phyloP scores from a whole-genome alignment of 2,329 filamentous ascomycete species.

The Domatiomyces catenatus region DNA sequence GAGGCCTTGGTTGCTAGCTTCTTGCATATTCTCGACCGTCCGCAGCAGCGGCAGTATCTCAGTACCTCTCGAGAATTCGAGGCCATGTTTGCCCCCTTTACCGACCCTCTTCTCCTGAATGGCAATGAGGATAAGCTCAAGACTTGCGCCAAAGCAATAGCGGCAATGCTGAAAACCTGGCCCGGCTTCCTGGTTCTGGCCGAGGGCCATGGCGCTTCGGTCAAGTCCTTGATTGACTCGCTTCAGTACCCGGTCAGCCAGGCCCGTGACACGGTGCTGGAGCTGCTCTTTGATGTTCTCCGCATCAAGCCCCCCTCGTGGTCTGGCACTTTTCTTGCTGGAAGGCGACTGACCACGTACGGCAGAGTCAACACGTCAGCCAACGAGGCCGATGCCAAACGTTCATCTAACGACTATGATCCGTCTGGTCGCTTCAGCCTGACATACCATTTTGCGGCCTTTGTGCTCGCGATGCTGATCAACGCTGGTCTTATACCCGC shows the following conservation, averaged over 20 bases:
- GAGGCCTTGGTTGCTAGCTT: constrained; percentile 81
- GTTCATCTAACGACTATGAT: constrained; percentile 43
- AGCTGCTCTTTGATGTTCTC: constrained; percentile 68
- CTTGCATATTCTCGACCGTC: constrained; percentile 74
- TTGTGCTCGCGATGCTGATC: constrained; percentile 72
- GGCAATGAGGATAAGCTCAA: constrained; percentile 53
- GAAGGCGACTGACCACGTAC: constrained; percentile 83
- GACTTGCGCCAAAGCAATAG: constrained; percentile 81
- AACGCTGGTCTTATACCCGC: constrained; percentile 52
- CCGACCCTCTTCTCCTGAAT: constrained; percentile 51
- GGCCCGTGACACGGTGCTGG: constrained; percentile 63
- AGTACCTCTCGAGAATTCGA: constrained; percentile 80
- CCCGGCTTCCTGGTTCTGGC: constrained; percentile 76
- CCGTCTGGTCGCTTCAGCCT: constrained; percentile 63
- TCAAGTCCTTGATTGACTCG: constrained; percentile 62
- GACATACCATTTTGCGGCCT: constrained; percentile 82
- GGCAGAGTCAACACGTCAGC: constrained; percentile 82
- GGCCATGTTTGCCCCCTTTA: constrained; percentile 79
- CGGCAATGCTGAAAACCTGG: constrained; percentile 85
- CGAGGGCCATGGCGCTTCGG: constrained; percentile 72
- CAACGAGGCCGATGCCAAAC: constrained; percentile 38
- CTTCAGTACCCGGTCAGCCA: constrained; percentile 42
- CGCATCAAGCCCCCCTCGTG: constrained; percentile 87
- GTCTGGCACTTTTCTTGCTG: constrained; percentile 90
- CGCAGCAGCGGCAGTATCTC: constrained; percentile 65